Evolutionary conservation across 306 rosid genomes (phyloP).

Genomic region (Biancaea sappan): DNA sequence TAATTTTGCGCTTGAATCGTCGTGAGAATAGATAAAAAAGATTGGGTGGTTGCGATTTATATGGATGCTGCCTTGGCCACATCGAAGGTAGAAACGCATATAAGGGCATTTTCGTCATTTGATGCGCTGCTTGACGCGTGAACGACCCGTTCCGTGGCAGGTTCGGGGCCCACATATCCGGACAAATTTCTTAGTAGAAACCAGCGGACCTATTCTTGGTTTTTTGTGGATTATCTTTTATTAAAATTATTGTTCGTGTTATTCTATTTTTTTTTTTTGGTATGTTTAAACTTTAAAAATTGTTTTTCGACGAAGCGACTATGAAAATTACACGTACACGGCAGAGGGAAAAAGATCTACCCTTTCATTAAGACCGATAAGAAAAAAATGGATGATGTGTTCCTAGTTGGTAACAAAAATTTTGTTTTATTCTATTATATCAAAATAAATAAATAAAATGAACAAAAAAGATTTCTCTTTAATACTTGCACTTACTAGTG

Average conservation of each 20-base stretch:
- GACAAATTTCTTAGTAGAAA: not conserved
- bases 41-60: not conserved
- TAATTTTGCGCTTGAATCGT: not conserved
- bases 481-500: too few species aligned
- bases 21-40: not conserved
- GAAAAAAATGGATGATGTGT: not conserved
- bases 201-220: too few species aligned
- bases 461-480: too few species aligned
- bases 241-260: not conserved
- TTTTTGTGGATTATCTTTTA: not conserved
- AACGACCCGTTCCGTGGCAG: constrained; percentile 39
- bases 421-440: too few species aligned
- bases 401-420: not conserved
- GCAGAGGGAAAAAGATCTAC: not conserved
- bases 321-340: not conserved
- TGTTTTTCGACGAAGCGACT: not conserved
- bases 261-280: too few species aligned
- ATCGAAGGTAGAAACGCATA: not conserved
- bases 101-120: constrained; percentile 28
- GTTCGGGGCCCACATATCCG: constrained; percentile 14
- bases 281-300: not conserved
- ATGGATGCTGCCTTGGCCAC: not conserved
- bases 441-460: too few species aligned
- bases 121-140: constrained; percentile 34
- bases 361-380: not conserved